Evolutionary conservation across 2,329 filamentous ascomycete species (phyloP), one percentile per base, ranked within the genome.

Genomic region (Xylariaceae sp.): DNA sequence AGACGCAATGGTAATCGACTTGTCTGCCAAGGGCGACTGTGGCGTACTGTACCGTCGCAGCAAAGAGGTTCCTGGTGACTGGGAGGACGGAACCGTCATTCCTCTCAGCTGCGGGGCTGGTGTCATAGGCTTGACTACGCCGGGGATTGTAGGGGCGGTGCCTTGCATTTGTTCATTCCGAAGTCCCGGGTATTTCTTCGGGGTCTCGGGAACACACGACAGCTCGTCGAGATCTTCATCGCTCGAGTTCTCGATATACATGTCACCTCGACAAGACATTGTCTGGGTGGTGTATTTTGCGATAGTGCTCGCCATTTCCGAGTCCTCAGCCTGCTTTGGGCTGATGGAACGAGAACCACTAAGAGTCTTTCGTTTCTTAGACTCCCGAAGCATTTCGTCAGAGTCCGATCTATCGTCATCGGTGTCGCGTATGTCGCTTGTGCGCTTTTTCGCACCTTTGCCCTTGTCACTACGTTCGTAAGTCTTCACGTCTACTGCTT

Each of bases 291-390:
- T 30, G 23, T 30, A 30, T 4, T 73, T 39, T 72, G 71, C 54
- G 70, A 71, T 30, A 61, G 65, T 72, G 56, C 67, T 69, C 15
- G 69, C 67, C 13, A 59, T 57, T 23, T 51, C 63, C 23, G 23
- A 30, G 23, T 30, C 23, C 23, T 30, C 23, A 30, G 23, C 23
- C 23, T 30, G 23, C 23, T 30, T 30, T 9, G 59, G 55, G 15
- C 45, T 60, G 8, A 69, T 68, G 6, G 55, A 50, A 56, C 72
- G 69, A 6, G 55, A 50, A 56, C 72, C 69, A 41, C 71, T 69
- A 17, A 71, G 56, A 23, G 71, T 73, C 64, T 66, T 72, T 11
- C 71, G 69, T 51, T 71, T 66, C 62, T 73, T 73, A 11, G 60
- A 58, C 30, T 51, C 55, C 39, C 61, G 66, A 17, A 59, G 61